Evolutionary conservation across 75 land plant genomes (phyloP), one percentile per base, ranked within the genome.

Genomic region (Sequoiadendron giganteum): DNA sequence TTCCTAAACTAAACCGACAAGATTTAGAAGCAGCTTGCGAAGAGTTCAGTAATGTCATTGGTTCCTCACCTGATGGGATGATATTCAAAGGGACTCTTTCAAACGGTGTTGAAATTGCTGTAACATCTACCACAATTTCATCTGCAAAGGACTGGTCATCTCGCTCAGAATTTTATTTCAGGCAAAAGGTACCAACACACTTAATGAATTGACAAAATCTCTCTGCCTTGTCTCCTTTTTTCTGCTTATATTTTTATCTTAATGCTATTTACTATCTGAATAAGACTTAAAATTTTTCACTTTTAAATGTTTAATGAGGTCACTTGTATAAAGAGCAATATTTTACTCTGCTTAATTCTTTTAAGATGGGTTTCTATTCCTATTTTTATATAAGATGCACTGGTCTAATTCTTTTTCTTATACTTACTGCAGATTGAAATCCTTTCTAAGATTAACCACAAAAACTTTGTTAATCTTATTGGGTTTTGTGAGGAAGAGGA

Each of bases 41-140:
- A 88, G 99, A 97, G 90, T 98, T 98, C 82, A 98, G 99, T 94
- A 98, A 97, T 90, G 94, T 96, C 56, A 93, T 98, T 79, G 91
- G 91, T 76, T 92, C 89, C 10, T 75, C 86, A 34, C 89, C 91
- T 28, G 93, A 92, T 73, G 90, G 88, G 79, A 94, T 93, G 34
- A 75, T 98, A 36, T 98, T 88, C 89, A 95, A 98, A 84, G 99
- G 99, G 30, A 98, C 97, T 86, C 88, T 98, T 5, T 88, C 96
- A 72, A 95, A 90, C 87, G 98, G 98, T n/a, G 96, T 95, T 45
- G 99, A 98, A 89, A 95, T 98, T 84, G 95, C 97, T 34, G 99
- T 96, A 86, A 92, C 94, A 7, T 91, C 95, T 49, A 91, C 92
- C 38, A 55, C 87, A 43, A 86, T 93, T 25, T 47, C 85, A 2